Evolutionary conservation across 805 yeast species (phyloP).

Genomic region (Metschnikowia kunwiensis): DNA sequence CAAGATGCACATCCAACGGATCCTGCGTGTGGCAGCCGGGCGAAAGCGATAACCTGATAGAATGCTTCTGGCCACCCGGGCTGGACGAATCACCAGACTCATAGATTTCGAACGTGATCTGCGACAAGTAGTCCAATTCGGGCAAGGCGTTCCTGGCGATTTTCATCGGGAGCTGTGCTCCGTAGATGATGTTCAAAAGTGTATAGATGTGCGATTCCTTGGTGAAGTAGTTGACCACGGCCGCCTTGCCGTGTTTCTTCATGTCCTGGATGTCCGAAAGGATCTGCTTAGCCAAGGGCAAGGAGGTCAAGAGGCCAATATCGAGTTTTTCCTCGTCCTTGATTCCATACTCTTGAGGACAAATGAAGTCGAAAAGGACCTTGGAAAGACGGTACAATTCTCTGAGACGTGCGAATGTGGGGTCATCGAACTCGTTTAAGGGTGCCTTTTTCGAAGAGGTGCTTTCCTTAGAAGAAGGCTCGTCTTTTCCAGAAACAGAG

Average conservation of each 20-base stretch:
- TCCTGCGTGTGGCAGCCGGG: conserved; percentile 99
- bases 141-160: conserved; percentile 94
- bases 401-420: conserved; percentile 73
- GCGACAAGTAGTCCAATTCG: conserved; percentile 92
- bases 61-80: conserved; percentile 73
- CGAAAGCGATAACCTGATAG: conserved; percentile 85
- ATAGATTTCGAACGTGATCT: conserved; percentile 88
- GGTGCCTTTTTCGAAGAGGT: conserved; percentile 17
- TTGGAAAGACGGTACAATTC: conserved; percentile 88
- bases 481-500: conserved; percentile 24
- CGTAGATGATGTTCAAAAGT: conserved; percentile 82
- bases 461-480: conserved; percentile 8
- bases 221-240: conserved; percentile 86
- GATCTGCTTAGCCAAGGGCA: conserved; percentile 89
- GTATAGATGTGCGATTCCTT: conserved; percentile 97
- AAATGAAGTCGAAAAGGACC: conserved; percentile 91
- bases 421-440: conserved; percentile 63
- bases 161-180: conserved; percentile 91
- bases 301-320: conserved; percentile 88
- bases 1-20: conserved; percentile 94
- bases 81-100: conserved; percentile 66
- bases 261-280: conserved; percentile 75
- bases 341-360: conserved; percentile 98
- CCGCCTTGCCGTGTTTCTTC: conserved; percentile 76
- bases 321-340: conserved; percentile 93